These are phyloP conservation scores for Tarenaya hassleriana DNA, from an alignment of 345 rosid species.

Conservation along the genomic window DNA sequence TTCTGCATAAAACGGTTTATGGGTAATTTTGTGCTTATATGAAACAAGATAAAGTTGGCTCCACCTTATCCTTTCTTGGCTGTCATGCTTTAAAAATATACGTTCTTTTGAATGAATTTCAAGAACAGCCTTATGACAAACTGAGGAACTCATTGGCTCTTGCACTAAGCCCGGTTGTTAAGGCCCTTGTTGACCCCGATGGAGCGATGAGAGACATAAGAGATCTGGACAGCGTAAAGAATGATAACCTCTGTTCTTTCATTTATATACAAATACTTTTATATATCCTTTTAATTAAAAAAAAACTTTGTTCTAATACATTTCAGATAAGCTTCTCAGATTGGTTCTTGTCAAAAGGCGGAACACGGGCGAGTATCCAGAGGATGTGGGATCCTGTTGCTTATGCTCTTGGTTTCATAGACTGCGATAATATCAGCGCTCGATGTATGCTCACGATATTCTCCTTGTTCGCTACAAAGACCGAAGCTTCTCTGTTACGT, in stretches of 20 bases:
- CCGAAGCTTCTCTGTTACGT: constrained; percentile 96
- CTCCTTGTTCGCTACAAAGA: constrained; percentile 94
- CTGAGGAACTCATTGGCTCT: constrained; percentile 92
- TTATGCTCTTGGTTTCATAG: constrained; percentile 96
- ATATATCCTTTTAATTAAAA: constrained; percentile 1
- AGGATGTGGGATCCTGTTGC: constrained; percentile 99
- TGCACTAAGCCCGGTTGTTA: constrained; percentile 92
- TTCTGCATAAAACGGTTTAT: background rate
- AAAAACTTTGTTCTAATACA: constrained; percentile 12
- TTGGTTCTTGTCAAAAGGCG: constrained; percentile 97
- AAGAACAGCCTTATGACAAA: constrained; percentile 75
- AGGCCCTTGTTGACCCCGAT: constrained; percentile 80
- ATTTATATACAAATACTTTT: background rate
- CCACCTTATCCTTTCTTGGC: constrained; percentile 6
- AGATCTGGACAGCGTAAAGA: constrained; percentile 73
- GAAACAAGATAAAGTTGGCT: background rate
- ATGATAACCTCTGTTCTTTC: constrained; percentile 4
- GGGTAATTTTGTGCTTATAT: background rate
- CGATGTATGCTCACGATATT: constrained; percentile 99
- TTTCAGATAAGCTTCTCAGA: constrained; percentile 93
- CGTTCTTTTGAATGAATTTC: constrained; percentile 11
- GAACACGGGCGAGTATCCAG: constrained; percentile 76
- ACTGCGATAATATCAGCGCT: constrained; percentile 98
- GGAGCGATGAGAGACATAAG: constrained; percentile 90
- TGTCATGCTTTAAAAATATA: no score